A percentile compares a stretch with the other conserved stretches of the same genome.
Conservation (phyloP, 2,329 filamentous ascomycete genomes). For the Aspergillus candidus region DNA sequence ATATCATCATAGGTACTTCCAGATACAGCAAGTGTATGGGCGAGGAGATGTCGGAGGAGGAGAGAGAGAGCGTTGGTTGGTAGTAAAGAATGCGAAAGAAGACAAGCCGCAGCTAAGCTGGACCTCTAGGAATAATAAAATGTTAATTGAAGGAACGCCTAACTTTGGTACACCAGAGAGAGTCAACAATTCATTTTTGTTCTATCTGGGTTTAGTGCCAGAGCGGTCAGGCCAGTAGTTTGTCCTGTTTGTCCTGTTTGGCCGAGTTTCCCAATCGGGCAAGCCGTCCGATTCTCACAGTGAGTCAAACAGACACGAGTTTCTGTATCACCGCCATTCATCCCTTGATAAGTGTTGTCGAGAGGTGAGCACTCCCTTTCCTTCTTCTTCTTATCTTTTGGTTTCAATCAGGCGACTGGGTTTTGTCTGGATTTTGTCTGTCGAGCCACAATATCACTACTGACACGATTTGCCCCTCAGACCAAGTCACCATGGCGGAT, state of each 20-base stretch:
- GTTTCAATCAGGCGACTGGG: not conserved
- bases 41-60: slow-evolving; percentile 1
- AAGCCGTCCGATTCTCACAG: slow-evolving; percentile 8
- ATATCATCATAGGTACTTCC: slow-evolving; percentile 35
- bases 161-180: not conserved
- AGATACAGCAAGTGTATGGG: slow-evolving; percentile 9
- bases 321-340: not conserved
- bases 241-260: slow-evolving; percentile 19
- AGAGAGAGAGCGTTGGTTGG: slow-evolving; percentile 1
- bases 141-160: not conserved
- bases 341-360: not conserved
- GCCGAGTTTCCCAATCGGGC: slow-evolving; percentile 10
- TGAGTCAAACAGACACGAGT: slow-evolving; percentile 5
- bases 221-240: slow-evolving; percentile 22
- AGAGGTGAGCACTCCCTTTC: not conserved
- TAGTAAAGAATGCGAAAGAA: too few relatives aligned
- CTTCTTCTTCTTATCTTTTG: not conserved
- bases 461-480: too few relatives aligned
- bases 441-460: not conserved
- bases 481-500: slow-evolving; percentile 25
- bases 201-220: too few relatives aligned
- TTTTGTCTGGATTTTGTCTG: not conserved
- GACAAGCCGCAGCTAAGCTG: too few relatives aligned
- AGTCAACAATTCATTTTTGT: too few relatives aligned
- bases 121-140: too few relatives aligned